Conservation (phyloP, 192 early-diverging fungal species). For the Umbelopsis sp. region DNA sequence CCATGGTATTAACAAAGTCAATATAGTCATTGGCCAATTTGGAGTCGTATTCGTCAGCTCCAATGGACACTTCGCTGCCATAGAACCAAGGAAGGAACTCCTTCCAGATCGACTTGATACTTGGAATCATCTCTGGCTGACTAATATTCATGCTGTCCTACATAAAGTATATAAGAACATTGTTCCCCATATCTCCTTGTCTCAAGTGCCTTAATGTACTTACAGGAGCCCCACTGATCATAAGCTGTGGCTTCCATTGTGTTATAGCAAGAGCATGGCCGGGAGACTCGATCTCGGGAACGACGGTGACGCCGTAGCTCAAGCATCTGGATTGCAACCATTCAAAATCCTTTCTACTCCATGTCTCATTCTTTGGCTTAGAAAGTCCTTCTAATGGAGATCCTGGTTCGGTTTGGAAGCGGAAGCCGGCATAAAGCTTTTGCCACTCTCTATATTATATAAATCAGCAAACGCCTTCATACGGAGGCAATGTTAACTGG, state of each 20-base stretch:
- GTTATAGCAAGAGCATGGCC: conserved; percentile 7
- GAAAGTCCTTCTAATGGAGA: conserved; percentile 5
- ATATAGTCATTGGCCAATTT: conserved; percentile 17
- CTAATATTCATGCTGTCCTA: conserved; percentile 11
- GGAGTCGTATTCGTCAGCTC: conserved; percentile 19
- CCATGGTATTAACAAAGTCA: conserved; percentile 17
- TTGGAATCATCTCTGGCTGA: conserved; percentile 18
- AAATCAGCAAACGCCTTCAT: neutral
- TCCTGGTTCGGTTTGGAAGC: conserved; percentile 11
- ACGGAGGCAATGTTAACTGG: too few species aligned
- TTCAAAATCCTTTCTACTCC: conserved; percentile 14
- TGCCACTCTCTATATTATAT: neutral
- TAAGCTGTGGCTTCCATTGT: conserved; percentile 14
- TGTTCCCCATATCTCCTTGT: neutral
- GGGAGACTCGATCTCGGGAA: conserved; percentile 18
- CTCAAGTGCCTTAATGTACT: neutral
- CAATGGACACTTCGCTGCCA: conserved; percentile 6
- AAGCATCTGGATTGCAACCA: neutral
- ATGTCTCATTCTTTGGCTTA: conserved; percentile 1
- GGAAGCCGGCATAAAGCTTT: conserved; percentile 9
- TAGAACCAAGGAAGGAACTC: conserved; percentile 18
- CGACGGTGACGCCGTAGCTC: conserved; percentile 3
- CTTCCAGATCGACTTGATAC: conserved; percentile 21
- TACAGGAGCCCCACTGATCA: conserved; percentile 11
- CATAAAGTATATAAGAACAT: neutral